phyloP scores from a whole-genome alignment of 768 basidiomycete species.

The Suillus subalutaceus region DNA sequence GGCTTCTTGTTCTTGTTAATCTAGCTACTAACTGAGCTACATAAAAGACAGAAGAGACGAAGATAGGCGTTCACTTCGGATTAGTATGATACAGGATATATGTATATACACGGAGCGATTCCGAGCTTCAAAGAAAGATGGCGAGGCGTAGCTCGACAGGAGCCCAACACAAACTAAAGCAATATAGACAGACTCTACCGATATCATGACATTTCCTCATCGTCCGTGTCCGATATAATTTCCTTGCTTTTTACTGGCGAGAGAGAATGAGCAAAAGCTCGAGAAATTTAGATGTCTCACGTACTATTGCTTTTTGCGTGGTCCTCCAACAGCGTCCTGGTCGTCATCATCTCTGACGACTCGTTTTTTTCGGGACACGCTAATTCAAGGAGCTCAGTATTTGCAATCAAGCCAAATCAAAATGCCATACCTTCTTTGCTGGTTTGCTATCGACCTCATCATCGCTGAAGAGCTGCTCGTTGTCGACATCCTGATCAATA shows the following conservation, averaged over 20 bases:
- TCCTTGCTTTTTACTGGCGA: slow-evolving; percentile 49
- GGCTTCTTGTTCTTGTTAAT: background rate
- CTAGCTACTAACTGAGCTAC: background rate
- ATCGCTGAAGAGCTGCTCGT: slow-evolving; percentile 69
- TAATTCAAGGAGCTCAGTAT: slow-evolving; percentile 17
- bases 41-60: background rate
- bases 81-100: background rate
- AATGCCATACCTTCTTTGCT: slow-evolving; percentile 61
- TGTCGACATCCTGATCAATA: slow-evolving; percentile 55
- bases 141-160: background rate
- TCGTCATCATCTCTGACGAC: slow-evolving; percentile 80
- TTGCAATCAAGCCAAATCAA: background rate
- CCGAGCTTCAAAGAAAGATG: background rate
- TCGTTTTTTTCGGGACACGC: slow-evolving; percentile 67
- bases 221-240: slow-evolving; percentile 40
- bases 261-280: slow-evolving; percentile 10
- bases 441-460: slow-evolving; percentile 64
- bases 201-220: slow-evolving; percentile 65
- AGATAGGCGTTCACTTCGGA: background rate
- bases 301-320: slow-evolving; percentile 78
- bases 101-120: background rate
- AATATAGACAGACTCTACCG: slow-evolving; percentile 14
- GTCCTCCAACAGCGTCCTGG: slow-evolving; percentile 63
- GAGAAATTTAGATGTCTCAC: slow-evolving; percentile 27
- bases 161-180: slow-evolving; percentile 14